Evolutionary conservation across 148 eudicot species (phyloP).

Genomic region (Euryodendron excelsum): DNA sequence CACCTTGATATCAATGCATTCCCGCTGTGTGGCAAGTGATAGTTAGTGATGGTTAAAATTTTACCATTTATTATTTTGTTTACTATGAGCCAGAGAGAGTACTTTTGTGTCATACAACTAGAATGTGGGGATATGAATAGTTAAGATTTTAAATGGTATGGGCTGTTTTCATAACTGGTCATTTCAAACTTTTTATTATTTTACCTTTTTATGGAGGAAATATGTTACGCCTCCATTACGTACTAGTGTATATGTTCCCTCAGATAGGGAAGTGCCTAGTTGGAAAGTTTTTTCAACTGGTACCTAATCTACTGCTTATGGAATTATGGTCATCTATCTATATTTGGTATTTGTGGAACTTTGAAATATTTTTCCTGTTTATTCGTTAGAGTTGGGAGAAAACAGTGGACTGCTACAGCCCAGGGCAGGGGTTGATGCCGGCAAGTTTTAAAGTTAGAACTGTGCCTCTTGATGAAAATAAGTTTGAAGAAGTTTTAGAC

Average conservation of each 20-base stretch:
- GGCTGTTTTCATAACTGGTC: not conserved
- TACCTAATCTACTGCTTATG: not conserved
- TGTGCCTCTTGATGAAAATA: constrained; percentile 52
- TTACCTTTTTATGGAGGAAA: not conserved
- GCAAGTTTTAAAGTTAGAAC: constrained; percentile 67
- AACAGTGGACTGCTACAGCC: constrained; percentile 77
- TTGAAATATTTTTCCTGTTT: not conserved
- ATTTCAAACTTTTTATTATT: not conserved
- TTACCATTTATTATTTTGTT: too few species aligned
- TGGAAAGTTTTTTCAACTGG: not conserved
- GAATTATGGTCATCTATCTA: not conserved
- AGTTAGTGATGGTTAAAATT: too few species aligned
- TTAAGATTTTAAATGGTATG: not conserved
- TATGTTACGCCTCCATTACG: not conserved
- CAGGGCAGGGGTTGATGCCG: constrained; percentile 74
- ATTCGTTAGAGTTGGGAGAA: constrained; percentile 80
- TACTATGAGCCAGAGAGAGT: too few species aligned
- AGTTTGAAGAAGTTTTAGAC: constrained; percentile 61
- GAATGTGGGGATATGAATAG: not conserved
- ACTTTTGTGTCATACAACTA: too few species aligned
- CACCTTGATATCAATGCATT: not conserved
- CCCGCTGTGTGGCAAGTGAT: not conserved
- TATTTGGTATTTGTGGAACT: not conserved
- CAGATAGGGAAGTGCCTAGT: not conserved
- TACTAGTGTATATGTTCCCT: not conserved